Conservation (phyloP, 441 rosid species). For the Erodium texanum region DNA sequence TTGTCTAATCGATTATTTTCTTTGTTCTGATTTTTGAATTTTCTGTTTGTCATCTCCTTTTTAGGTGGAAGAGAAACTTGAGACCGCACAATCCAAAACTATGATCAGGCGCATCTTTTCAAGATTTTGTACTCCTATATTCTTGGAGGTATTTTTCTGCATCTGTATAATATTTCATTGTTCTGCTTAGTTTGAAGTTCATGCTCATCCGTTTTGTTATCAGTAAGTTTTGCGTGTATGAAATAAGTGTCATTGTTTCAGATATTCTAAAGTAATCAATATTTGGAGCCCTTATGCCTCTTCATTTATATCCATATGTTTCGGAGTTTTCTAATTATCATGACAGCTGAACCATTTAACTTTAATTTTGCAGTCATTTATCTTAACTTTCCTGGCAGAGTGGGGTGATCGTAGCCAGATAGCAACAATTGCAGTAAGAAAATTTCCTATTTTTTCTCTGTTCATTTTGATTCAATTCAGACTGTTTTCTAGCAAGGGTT, state of each 20-base stretch:
- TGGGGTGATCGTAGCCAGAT: slow-evolving; percentile 99
- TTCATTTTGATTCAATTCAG: background rate
- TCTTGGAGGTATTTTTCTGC: slow-evolving; percentile 57
- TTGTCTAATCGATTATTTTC: background rate
- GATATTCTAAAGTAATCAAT: background rate
- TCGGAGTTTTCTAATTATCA: background rate
- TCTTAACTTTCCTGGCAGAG: slow-evolving; percentile 89
- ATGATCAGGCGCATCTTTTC: slow-evolving; percentile 70
- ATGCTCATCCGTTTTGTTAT: background rate
- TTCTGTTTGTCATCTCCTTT: slow-evolving; percentile 12
- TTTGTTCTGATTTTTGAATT: slow-evolving; percentile 5
- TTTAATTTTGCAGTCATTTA: slow-evolving; percentile 59
- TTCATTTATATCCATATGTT: background rate
- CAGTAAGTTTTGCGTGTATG: background rate
- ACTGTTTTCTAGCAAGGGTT: too few species aligned
- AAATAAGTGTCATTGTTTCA: background rate
- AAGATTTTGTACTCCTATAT: slow-evolving; percentile 93
- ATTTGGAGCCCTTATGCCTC: background rate
- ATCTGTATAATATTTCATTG: background rate
- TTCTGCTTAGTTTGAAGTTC: background rate
- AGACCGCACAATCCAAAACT: slow-evolving; percentile 79
- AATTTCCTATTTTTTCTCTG: background rate
- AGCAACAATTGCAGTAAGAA: slow-evolving; percentile 95
- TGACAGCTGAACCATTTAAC: slow-evolving; percentile 9
- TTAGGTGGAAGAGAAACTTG: slow-evolving; percentile 97